These are phyloP conservation scores for Fomitopsis schrenkii DNA, from an alignment of 1,284 basidiomycete genomes.

Conservation along the genomic window DNA sequence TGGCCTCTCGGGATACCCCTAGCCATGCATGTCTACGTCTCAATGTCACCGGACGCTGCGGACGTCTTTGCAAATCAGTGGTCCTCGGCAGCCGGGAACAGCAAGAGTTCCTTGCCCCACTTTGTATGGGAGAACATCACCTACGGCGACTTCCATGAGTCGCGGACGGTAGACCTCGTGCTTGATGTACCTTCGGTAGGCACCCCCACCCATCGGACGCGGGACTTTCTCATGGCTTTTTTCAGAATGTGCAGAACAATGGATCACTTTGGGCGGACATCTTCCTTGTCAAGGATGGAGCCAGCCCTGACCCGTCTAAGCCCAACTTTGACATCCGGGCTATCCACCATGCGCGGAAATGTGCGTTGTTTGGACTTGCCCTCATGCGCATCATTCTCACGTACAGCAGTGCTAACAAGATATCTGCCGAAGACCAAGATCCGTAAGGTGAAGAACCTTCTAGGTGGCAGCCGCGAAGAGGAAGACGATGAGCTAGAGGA, in stretches of 20 bases:
- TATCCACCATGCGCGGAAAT: constrained; percentile 77
- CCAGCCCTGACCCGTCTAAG: constrained; percentile 59
- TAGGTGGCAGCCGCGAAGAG: constrained; percentile 38
- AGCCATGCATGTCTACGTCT: constrained; percentile 75
- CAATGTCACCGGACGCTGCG: constrained; percentile 51
- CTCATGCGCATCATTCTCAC: constrained; percentile 4
- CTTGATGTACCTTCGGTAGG: constrained; percentile 73
- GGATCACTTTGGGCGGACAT: constrained; percentile 85
- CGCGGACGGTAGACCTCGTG: constrained; percentile 58
- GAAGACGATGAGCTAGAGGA: constrained; percentile 20
- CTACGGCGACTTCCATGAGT: constrained; percentile 78
- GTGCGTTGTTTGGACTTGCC: constrained; percentile 43
- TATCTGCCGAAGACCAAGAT: constrained; percentile 72
- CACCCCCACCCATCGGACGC: not conserved
- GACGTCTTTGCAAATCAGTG: constrained; percentile 55
- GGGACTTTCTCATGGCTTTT: not conserved
- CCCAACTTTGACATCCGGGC: constrained; percentile 47
- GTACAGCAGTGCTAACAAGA: constrained; percentile 71
- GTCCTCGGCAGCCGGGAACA: constrained; percentile 44
- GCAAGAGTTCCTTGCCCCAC: constrained; percentile 52
- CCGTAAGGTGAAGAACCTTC: constrained; percentile 82
- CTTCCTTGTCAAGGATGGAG: constrained; percentile 68
- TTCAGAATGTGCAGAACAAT: constrained; percentile 74
- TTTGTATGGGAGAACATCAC: constrained; percentile 82
- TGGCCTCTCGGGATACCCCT: constrained; percentile 59